Evolutionary conservation across 371 early-diverging fungal genomes (phyloP), one percentile per base, ranked within the genome.

Genomic region (Massospora cicadina): DNA sequence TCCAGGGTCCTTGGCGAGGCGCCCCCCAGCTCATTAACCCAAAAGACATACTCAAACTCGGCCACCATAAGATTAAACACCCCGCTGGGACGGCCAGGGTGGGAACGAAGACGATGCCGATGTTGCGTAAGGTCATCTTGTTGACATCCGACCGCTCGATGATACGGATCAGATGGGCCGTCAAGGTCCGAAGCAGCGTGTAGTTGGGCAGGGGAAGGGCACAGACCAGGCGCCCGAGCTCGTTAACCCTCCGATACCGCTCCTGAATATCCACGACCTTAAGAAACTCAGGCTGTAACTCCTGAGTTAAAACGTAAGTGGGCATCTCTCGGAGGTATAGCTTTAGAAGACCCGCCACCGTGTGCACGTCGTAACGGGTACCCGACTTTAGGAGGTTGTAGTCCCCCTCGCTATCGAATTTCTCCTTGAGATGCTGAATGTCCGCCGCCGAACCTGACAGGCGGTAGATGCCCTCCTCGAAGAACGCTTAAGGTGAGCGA

Each of bases 381-480:
- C 67, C 69, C 2, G 76, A 69, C 2, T 62, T 70, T 53, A 81
- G 66, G 31, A 81, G 68, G 33, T 74, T 66, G 60, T 75, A 72
- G 65, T 76, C 74, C 21, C 78, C 79, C 13, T 76, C 71, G 23
- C 74, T 70, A 67, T 95, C 87, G 69, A 95, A 97, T 63, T 79
- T 74, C 29, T 81, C 82, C 71, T 88, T 89, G 64, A 97, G 74
- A 27, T 55, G 64, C 62, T 83, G 80, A 54, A 96, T 86, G 54
- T 79, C 77, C 7, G 77, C 68, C 3, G 83, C 70, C 28, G 86
- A 83, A 26, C 98, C 98, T 33, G 86, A 88, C 65, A 92, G 74
- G 12, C 98, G 83, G 73, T 95, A 97, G 29, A 97, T 88, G 10
- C 98, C 98, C 75, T 96, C 96, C 71, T 97, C 98, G n/a, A 77